A percentile compares a stretch with the other conserved stretches of the same genome.
phyloP scores from a whole-genome alignment of 306 rosid genomes.

The Hippophae gyantsensis region DNA sequence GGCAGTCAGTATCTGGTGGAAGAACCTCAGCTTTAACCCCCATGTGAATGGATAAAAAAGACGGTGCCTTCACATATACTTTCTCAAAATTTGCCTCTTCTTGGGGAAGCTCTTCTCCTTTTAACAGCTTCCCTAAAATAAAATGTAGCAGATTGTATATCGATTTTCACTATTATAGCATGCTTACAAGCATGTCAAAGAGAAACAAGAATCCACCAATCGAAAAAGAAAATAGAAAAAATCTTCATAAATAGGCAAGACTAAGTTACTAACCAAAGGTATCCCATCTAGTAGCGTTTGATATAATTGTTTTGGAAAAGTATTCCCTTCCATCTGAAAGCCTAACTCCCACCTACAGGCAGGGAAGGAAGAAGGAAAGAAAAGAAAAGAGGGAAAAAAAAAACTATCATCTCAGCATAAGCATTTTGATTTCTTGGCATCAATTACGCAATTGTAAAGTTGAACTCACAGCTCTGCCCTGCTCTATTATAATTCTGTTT shows the following conservation, averaged over 20 bases:
- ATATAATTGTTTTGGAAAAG: constrained; percentile 76
- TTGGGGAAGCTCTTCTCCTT: constrained; percentile 57
- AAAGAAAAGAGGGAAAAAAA: too few species aligned
- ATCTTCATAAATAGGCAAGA: neutral
- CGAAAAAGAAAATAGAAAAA: constrained; percentile 5
- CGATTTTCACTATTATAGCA: constrained; percentile 2
- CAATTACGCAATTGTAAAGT: constrained; percentile 11
- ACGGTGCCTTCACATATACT: constrained; percentile 82
- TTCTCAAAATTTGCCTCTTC: constrained; percentile 88
- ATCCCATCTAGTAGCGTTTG: constrained; percentile 99
- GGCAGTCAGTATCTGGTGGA: constrained; percentile 90
- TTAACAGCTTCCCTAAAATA: constrained; percentile 61
- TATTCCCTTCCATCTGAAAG: constrained; percentile 71
- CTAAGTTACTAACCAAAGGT: constrained; percentile 66
- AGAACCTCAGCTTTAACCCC: constrained; percentile 87
- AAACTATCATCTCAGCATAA: neutral
- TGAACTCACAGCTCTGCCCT: constrained; percentile 72
- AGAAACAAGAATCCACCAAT: constrained; percentile 15
- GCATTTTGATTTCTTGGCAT: constrained; percentile 1
- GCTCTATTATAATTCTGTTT: constrained; percentile 48
- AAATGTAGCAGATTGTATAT: constrained; percentile 13
- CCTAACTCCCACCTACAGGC: constrained; percentile 71
- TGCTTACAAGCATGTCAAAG: constrained; percentile 16
- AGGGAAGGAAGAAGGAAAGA: too few species aligned
- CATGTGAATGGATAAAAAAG: constrained; percentile 95